These are phyloP conservation scores for Acmispon strigosus DNA, from an alignment of 306 rosid genomes.

Conservation along the genomic window DNA sequence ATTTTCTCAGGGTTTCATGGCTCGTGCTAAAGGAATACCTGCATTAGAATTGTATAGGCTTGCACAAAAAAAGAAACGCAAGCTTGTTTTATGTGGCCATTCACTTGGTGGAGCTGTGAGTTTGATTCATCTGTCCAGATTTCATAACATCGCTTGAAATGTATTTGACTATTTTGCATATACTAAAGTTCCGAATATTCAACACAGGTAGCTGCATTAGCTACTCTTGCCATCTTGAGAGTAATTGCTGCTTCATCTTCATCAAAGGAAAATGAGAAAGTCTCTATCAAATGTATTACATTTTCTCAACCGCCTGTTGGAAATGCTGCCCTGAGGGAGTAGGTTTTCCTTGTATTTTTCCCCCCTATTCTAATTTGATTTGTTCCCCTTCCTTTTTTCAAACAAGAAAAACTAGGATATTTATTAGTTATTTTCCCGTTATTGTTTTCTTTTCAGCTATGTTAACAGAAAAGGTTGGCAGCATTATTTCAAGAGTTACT, in stretches of 20 bases:
- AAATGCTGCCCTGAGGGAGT: constrained; percentile 98
- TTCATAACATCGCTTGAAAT: neutral
- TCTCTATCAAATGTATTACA: constrained; percentile 78
- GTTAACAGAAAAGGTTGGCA: constrained; percentile 92
- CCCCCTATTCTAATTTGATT: neutral
- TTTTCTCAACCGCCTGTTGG: constrained; percentile 99
- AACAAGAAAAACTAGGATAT: constrained; percentile 5
- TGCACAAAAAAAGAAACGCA: constrained; percentile 92
- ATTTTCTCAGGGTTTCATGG: constrained; percentile 75
- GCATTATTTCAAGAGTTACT: constrained; percentile 90
- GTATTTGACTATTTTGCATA: constrained; percentile 2
- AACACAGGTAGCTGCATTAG: constrained; percentile 81
- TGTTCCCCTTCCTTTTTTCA: neutral
- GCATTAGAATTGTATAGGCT: constrained; percentile 90
- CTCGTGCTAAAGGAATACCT: constrained; percentile 98
- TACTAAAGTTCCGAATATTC: constrained; percentile 20
- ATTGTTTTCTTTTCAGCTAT: constrained; percentile 47
- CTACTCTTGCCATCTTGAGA: constrained; percentile 98
- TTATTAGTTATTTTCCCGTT: neutral
- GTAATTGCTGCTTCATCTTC: constrained; percentile 89
- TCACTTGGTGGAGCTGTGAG: constrained; percentile 99
- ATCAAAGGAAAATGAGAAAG: constrained; percentile 64
- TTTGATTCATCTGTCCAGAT: constrained; percentile 16
- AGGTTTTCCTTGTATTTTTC: constrained; percentile 26
- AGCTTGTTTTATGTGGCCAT: constrained; percentile 94